Evolutionary conservation across 208 protist genomes (phyloP).

Genomic region (Herpetomonas samuelpessoai): DNA sequence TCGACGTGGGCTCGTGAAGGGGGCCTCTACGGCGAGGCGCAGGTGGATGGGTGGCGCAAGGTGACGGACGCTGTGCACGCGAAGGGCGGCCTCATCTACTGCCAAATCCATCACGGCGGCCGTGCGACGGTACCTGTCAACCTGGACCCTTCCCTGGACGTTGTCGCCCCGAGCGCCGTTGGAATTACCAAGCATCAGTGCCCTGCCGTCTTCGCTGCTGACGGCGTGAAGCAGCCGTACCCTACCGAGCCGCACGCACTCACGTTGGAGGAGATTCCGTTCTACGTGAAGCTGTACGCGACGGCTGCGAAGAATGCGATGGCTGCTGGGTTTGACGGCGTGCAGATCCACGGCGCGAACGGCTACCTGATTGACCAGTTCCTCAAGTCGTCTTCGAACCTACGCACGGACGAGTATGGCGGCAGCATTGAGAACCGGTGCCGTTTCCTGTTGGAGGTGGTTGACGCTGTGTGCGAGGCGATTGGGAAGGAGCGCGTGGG

Average conservation of each 20-base stretch:
- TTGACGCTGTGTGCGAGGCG: constrained; percentile 35
- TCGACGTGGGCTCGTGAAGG: no score
- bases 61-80: no score
- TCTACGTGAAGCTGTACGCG: constrained; percentile 37
- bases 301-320: constrained; percentile 36
- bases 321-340: constrained; percentile 62
- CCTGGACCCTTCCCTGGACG: no score
- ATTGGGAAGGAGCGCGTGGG: constrained; percentile 68
- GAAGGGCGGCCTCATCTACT: no score
- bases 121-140: no score
- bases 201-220: no score
- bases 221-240: no score
- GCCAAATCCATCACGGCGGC: no score
- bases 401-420: constrained; percentile 82
- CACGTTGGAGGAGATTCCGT: constrained; percentile 20
- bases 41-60: no score
- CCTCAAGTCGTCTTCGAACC: constrained; percentile 50
- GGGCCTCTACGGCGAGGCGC: no score
- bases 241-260: constrained; percentile 28
- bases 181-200: no score
- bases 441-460: constrained; percentile 61
- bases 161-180: no score
- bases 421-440: constrained; percentile 73
- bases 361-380: constrained; percentile 89
- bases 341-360: constrained; percentile 78